Evolutionary conservation across 140 eudicot species (phyloP), one percentile per base, ranked within the genome.

Genomic region (Eryngium alpinum): DNA sequence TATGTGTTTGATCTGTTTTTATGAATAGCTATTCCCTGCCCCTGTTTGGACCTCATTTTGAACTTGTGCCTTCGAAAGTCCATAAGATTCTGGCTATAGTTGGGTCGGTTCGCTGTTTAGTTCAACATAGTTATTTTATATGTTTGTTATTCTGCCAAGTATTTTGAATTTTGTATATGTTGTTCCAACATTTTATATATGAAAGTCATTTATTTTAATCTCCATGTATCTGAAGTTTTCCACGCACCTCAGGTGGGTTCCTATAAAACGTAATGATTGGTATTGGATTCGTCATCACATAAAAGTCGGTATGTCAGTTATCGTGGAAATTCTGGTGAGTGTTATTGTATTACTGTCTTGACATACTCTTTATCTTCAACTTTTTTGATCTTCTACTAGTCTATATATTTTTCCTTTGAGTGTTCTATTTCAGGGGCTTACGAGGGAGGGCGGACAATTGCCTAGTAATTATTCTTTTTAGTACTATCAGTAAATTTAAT

Each of bases 241-340:
- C 66, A 69, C 72, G 44, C 76, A 77, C 86, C 84, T 81, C 93
- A 96, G 99, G 90, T 96, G 98, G 98, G 97, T 96, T 72, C 98
- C 99, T 33, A 90, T 96, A 59, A 96, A 88, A 85, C 94, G 97
- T n/a, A 96, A 96, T 84, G 99, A 96, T 86, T 96, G 99, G 99
- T 96, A 69, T 86, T 96, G 99, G 99, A 88, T 96, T 78, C 97
- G 99, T 60, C 99, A 96, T 82, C 97, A 96, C 87, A 91, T 96
- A 73, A 93, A 96, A 93, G 98, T 93, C 69, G 97, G 98, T 62
- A 91, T 96, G 99, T 90, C 88, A 38, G 98, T 96, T 76, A 85
- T 91, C 38, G 99, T 96, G 81, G 99, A 96, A 86, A 89, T 96
- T 82, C 72, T 91, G 94, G 99, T 96, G 83, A 93, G 99, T 85